Conservation (phyloP, 2,329 filamentous ascomycete species). For the Sporothrix protearum region DNA sequence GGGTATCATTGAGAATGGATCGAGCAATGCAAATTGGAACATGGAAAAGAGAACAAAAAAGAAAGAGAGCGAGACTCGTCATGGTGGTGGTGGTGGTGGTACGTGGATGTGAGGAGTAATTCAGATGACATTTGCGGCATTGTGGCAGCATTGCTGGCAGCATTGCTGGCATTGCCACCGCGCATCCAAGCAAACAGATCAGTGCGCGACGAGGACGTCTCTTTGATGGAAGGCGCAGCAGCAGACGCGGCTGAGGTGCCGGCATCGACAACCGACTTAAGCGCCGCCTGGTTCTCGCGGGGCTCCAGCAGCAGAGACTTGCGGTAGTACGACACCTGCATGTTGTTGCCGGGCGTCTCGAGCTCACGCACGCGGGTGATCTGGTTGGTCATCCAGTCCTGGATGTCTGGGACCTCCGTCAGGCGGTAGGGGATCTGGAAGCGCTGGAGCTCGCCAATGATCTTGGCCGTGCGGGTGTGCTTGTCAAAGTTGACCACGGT, state of each 20-base stretch:
- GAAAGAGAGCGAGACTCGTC: neutral
- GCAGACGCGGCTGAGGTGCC: slow-evolving; percentile 4
- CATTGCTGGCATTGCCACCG: slow-evolving; percentile 18
- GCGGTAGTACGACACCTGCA: slow-evolving; percentile 67
- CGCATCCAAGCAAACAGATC: slow-evolving; percentile 29
- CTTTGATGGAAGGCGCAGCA: slow-evolving; percentile 15
- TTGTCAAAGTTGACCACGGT: slow-evolving; percentile 98
- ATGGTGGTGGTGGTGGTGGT: neutral
- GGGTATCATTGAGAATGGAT: slow-evolving; percentile 11
- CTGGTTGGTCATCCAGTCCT: slow-evolving; percentile 86
- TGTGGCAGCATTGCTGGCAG: neutral
- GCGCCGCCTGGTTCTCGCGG: slow-evolving; percentile 47
- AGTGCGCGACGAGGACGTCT: slow-evolving; percentile 21
- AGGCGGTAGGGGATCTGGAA: slow-evolving; percentile 94
- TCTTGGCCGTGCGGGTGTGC: slow-evolving; percentile 87
- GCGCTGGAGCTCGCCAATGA: slow-evolving; percentile 90
- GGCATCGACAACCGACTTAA: slow-evolving; percentile 33
- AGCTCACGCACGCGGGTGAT: slow-evolving; percentile 68
- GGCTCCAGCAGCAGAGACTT: slow-evolving; percentile 83
- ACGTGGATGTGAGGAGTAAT: neutral
- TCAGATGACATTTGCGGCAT: neutral
- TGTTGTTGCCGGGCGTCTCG: slow-evolving; percentile 48
- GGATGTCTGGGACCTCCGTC: slow-evolving; percentile 77
- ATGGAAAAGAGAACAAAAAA: neutral
- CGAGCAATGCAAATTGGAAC: slow-evolving; percentile 11